Evolutionary conservation across 768 basidiomycete genomes (phyloP), one percentile per base, ranked within the genome.

Genomic region (Phaffia tasmanica): DNA sequence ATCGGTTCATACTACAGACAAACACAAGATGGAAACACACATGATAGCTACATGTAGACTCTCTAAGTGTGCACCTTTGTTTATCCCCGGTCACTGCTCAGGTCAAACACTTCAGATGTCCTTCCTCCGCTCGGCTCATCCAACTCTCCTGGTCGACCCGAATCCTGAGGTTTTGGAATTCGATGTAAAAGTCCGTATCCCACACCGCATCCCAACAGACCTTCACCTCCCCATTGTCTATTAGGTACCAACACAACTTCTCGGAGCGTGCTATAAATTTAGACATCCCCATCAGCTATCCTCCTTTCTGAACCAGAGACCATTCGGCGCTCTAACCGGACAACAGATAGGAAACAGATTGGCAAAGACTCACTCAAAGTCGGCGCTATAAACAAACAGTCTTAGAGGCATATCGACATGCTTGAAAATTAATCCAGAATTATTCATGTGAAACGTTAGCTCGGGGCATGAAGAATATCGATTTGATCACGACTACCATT

Each of bases 161-260:
- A n/a, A 63, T 23, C 23, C 32, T 63, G 35, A 8, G 51, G 51
- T 25, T 63, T 54, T 42, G 61, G 61, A 51, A 62, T 62, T 25
- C 94, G 85, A 76, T 98, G 94, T 46, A 98, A 79, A 25, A 95
- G 82, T 5, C 92, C 92, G 75, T 88, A 94, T 86, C 94, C 94
- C 56, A 98, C 95, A 32, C 97, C 87, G 72, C 93, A 97, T 51
- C 94, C 94, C 16, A 98, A 80, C 30, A 98, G 80, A 0, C 94
- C 93, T 74, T 93, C 93, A 7, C 94, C 94, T 55, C 94, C 94
- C 93, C 94, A 97, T 71, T 94, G 89, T 57, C 92, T 82, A 76
- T 97, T 97, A 14, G 95, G 94, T 60, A 97, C 89, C 25, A 97
- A 77, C 42, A 97, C 89, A 19, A 94, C 91, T 74, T 97, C 92